phyloP scores from a whole-genome alignment of 257 asterid species.

The Capsicum chinense region DNA sequence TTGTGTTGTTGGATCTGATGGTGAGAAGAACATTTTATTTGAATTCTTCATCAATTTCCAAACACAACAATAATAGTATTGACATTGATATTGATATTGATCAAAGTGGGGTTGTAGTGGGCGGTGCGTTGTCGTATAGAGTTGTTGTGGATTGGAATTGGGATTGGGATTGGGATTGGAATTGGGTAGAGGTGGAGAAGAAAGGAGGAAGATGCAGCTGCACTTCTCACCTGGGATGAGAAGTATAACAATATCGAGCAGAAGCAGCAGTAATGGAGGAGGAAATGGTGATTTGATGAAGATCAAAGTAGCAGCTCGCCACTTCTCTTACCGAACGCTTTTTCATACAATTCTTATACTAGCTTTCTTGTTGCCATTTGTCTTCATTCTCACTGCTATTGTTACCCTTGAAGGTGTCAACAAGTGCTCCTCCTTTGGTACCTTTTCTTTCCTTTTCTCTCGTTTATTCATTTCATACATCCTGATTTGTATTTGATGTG shows the following conservation, averaged over 20 bases:
- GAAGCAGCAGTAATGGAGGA: conserved; percentile 61
- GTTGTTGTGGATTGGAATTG: conserved; percentile 34
- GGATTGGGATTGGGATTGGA: conserved; percentile 16
- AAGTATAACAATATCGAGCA: conserved; percentile 96
- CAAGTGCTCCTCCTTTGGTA: conserved; percentile 96
- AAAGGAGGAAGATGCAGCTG: conserved; percentile 93
- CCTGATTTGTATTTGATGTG: background rate
- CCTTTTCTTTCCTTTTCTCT: conserved; percentile 17
- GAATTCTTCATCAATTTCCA: conserved; percentile 28
- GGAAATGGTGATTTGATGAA: conserved; percentile 83
- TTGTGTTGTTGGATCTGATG: conserved; percentile 37
- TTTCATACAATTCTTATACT: conserved; percentile 79
- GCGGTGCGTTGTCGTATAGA: conserved; percentile 1
- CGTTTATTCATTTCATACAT: background rate
- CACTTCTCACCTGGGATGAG: conserved; percentile 99
- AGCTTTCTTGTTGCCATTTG: conserved; percentile 91
- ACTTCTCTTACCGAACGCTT: conserved; percentile 74
- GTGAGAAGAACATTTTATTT: conserved; percentile 34
- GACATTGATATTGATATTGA: background rate
- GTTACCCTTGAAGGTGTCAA: conserved; percentile 98
- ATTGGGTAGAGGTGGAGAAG: conserved; percentile 45
- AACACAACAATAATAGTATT: background rate
- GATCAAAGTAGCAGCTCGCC: conserved; percentile 94
- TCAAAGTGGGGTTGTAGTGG: background rate
- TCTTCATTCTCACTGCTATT: conserved; percentile 88